phyloP scores from a whole-genome alignment of 2,329 filamentous ascomycete genomes.

The Venturia pyrina region DNA sequence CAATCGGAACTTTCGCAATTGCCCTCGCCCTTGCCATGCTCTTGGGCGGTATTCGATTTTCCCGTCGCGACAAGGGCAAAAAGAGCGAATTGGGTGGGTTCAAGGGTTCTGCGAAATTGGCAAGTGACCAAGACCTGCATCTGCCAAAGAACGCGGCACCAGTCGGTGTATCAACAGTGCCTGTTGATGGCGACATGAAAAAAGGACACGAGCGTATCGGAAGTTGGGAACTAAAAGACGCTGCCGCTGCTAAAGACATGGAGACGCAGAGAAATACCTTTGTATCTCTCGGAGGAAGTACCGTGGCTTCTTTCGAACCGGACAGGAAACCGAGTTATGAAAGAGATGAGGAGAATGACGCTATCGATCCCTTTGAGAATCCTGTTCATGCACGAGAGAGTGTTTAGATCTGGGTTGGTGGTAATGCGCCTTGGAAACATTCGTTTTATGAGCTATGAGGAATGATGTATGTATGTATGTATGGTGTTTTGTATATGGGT shows the following conservation, averaged over 20 bases:
- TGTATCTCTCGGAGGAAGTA: conserved; percentile 16
- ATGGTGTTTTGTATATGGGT: too few relatives aligned
- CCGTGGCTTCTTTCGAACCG: conserved; percentile 19
- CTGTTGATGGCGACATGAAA: conserved; percentile 24
- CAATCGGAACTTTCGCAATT: conserved; percentile 36
- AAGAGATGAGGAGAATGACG: conserved; percentile 28
- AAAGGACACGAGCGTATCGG: conserved; percentile 43
- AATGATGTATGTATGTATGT: background rate
- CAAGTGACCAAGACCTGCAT: conserved; percentile 43
- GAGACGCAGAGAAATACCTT: background rate
- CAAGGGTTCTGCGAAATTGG: conserved; percentile 45
- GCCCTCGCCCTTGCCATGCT: conserved; percentile 27
- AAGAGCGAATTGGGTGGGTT: conserved; percentile 40
- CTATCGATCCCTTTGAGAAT: conserved; percentile 27
- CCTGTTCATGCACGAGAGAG: conserved; percentile 39
- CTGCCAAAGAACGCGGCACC: conserved; percentile 32
- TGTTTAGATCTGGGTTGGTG: conserved; percentile 25
- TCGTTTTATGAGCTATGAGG: background rate
- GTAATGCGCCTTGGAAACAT: background rate
- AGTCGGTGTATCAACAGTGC: conserved; percentile 15
- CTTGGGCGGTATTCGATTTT: conserved; percentile 10
- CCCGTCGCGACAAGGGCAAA: conserved; percentile 25
- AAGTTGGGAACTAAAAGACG: conserved; percentile 46
- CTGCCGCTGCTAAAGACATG: conserved; percentile 18
- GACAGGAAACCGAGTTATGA: conserved; percentile 35